Base-by-base conservation (phyloP, 768 basidiomycete genomes). In the Cytidiella melzeri region DNA sequence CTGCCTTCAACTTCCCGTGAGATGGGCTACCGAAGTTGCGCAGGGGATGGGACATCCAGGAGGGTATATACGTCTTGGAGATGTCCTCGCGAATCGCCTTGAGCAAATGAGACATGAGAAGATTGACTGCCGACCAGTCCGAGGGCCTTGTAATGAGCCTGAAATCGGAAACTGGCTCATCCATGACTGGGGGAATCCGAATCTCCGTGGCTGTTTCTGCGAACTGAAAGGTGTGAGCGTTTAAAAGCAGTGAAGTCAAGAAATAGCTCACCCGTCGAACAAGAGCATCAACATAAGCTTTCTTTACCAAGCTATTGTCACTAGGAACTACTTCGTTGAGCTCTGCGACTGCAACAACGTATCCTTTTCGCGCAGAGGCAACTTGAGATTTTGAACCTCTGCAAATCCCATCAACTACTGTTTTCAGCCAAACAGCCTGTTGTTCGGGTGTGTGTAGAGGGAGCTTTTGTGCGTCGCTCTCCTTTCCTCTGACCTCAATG, bases 1-100 rank as follows among this genome's bases (percentile, higher is more conserved):
- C 59, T 2, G 62, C 63, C 13, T 30, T 47, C 3, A 63, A 50
- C 20, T 62, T 64, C 3, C 63, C 62, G 27, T 55, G 52, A 15
- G 23, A 25, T 15, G 52, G 39, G 11, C 43, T 55, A 10, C 62
- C 63, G 11, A 56, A 40, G 20, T 45, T 42, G 24, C 19, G n/a
- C 1, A 56, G 58, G 11, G 47, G 46, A 2, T 43, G 56, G 21
- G 30, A 36, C 5, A 63, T 41, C 62, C 63, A 64, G 6, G 60
- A 56, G 4, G 63, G 63, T 3, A 61, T 37, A 1, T 34, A 23
- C 4, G 58, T 61, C 15, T 40, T 39, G n/a, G 28, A 11, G 23
- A 62, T 61, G 41, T 61, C 56, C 20, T 43, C 19, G 30, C 49
- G 43, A 7, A 61, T 37, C 13, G 44, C 45, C 4, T 10, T 12